A percentile compares a stretch with the other conserved stretches of the same genome.
phyloP scores from a whole-genome alignment of 106 monocot species.

The Ottelia alismoides region DNA sequence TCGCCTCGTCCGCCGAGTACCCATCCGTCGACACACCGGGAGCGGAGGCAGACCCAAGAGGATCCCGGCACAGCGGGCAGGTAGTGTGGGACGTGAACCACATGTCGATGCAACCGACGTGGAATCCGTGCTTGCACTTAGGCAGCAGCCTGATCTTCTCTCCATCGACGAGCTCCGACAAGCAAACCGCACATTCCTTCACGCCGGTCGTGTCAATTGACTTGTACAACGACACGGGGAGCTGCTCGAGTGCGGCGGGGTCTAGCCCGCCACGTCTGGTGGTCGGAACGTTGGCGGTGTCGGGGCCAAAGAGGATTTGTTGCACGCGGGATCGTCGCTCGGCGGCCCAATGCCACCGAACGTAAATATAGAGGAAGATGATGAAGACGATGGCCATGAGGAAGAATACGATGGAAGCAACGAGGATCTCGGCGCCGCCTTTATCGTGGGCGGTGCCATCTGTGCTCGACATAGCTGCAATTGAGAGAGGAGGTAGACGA shows the following conservation, averaged over 20 bases:
- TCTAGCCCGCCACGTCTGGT: slow-evolving; percentile 1
- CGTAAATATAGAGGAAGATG: slow-evolving; percentile 6
- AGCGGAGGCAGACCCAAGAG: neutral
- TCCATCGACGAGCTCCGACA: slow-evolving; percentile 8
- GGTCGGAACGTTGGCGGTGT: neutral
- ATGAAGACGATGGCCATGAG: slow-evolving; percentile 5
- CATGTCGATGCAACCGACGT: slow-evolving; percentile 15
- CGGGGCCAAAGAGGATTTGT: neutral
- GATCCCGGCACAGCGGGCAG: slow-evolving; percentile 9
- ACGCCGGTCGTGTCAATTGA: neutral
- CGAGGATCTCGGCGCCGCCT: slow-evolving; percentile 3
- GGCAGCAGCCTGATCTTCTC: slow-evolving; percentile 9
- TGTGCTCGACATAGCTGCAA: too few species aligned
- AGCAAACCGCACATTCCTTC: slow-evolving; percentile 11
- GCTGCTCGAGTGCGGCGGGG: neutral
- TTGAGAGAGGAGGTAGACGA: too few species aligned
- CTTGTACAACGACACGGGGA: slow-evolving; percentile 6
- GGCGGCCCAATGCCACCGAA: slow-evolving; percentile 1
- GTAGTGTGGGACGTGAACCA: slow-evolving; percentile 10
- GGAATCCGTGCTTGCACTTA: slow-evolving; percentile 13
- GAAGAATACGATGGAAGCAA: slow-evolving; percentile 11
- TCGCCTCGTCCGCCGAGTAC: neutral
- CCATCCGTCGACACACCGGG: neutral
- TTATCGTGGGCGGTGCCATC: too few species aligned
- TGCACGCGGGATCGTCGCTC: slow-evolving; percentile 2